A percentile compares a stretch with the other conserved stretches of the same genome.
Evolutionary conservation across 2,329 filamentous ascomycete species (phyloP).

Genomic region (Cercospora sojina): DNA sequence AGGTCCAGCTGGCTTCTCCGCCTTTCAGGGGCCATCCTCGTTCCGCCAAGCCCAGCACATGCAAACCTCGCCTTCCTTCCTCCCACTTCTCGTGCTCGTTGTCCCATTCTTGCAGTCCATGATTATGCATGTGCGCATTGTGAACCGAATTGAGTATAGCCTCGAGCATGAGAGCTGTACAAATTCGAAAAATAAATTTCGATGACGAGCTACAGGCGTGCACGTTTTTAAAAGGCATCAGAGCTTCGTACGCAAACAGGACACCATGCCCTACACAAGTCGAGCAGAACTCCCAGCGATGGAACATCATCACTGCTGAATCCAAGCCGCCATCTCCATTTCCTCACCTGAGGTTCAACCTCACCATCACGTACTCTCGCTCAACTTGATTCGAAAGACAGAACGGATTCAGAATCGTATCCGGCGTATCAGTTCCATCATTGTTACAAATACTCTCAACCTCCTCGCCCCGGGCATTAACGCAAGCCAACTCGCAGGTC

Average conservation of each 20-base stretch:
- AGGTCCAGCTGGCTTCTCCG: slow-evolving; percentile 7
- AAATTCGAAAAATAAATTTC: not conserved
- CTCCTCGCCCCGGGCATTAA: not conserved
- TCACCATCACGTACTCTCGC: not conserved
- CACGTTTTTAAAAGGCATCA: not conserved
- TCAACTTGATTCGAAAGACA: not conserved
- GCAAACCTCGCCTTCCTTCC: not conserved
- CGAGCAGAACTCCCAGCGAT: not conserved
- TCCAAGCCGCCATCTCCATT: not conserved
- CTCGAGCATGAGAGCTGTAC: not conserved
- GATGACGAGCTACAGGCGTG: not conserved
- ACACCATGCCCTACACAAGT: not conserved
- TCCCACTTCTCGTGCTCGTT: not conserved
- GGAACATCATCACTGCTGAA: not conserved
- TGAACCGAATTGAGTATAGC: not conserved
- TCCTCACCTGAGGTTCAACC: not conserved
- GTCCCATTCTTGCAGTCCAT: not conserved
- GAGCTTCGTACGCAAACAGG: not conserved
- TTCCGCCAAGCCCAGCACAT: not conserved
- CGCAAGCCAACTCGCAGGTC: not conserved
- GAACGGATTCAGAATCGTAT: not conserved
- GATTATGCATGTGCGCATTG: not conserved
- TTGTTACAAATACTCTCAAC: not conserved
- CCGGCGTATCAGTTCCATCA: not conserved
- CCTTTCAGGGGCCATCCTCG: slow-evolving; percentile 4